Evolutionary conservation across 305 asterid genomes (phyloP).

Genomic region (Solanum aculeatissimum): DNA sequence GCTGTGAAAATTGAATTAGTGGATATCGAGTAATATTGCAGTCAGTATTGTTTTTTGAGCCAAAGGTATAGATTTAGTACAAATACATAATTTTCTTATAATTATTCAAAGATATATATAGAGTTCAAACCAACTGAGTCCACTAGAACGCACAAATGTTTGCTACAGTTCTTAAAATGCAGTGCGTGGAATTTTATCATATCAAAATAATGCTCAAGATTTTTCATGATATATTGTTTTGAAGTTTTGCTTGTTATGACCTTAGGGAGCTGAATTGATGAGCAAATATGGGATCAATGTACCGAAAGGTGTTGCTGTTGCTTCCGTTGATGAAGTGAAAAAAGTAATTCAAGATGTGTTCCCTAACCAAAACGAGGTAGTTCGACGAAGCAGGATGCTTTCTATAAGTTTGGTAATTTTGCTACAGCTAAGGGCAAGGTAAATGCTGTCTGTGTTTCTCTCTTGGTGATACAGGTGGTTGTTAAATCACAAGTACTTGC

Average conservation of each 20-base stretch:
- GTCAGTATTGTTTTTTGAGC: neutral
- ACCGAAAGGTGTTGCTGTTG: slow-evolving; percentile 84
- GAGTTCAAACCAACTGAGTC: neutral
- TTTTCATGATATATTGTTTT: neutral
- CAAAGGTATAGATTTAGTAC: neutral
- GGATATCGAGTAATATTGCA: neutral
- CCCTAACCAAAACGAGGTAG: slow-evolving; percentile 72
- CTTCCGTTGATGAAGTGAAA: slow-evolving; percentile 55
- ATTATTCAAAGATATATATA: neutral
- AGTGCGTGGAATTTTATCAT: neutral
- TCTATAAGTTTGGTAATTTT: neutral
- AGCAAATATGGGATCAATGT: slow-evolving; percentile 86
- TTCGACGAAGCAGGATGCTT: neutral
- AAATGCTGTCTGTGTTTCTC: neutral
- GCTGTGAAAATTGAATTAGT: neutral
- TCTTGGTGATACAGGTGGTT: slow-evolving; percentile 45
- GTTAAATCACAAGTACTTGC: slow-evolving; percentile 97
- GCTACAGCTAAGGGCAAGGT: neutral
- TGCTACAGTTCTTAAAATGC: neutral
- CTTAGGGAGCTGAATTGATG: slow-evolving; percentile 95
- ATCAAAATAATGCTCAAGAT: neutral
- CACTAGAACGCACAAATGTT: neutral
- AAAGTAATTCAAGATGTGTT: slow-evolving; percentile 55
- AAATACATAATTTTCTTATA: neutral
- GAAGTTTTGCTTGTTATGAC: neutral